phyloP scores from a whole-genome alignment of 257 asterid genomes.

The Asclepias syriaca region DNA sequence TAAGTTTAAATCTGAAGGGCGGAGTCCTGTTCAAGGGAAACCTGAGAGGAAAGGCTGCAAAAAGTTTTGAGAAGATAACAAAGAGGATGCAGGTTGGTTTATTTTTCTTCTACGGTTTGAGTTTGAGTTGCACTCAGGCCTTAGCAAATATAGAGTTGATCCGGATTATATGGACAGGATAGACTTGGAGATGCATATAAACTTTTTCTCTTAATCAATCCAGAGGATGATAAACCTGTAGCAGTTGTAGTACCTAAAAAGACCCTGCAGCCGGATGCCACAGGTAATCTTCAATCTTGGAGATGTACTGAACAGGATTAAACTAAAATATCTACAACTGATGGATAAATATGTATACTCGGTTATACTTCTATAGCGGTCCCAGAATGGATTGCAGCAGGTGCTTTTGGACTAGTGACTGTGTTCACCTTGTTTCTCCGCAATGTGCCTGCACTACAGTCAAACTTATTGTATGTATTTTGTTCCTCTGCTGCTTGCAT shows the following conservation, averaged over 20 bases:
- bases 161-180: conserved; percentile 51
- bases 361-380: conserved; percentile 59
- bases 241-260: conserved; percentile 92
- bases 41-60: conserved; percentile 81
- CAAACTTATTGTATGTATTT: conserved; percentile 63
- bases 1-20: conserved; percentile 45
- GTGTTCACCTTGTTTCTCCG: conserved; percentile 83
- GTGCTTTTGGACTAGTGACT: conserved; percentile 89
- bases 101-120: conserved; percentile 13
- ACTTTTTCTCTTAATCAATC: conserved; percentile 78
- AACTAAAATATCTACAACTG: conserved; percentile 4
- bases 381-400: conserved; percentile 99
- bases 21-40: conserved; percentile 93
- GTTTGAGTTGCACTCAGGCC: conserved; percentile 18
- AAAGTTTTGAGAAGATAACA: conserved; percentile 71
- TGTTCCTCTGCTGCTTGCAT: conserved; percentile 4
- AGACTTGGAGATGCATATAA: conserved; percentile 76
- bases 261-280: conserved; percentile 78
- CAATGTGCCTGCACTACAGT: conserved; percentile 80
- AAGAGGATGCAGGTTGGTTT: conserved; percentile 72
- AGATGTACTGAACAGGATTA: conserved; percentile 3
- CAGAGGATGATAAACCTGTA: conserved; percentile 94
- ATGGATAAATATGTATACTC: conserved; percentile 5
- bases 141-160: conserved; percentile 21
- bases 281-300: conserved; percentile 37